These are phyloP conservation scores for Mycosphaerella arachidis DNA, from an alignment of 2,329 filamentous ascomycete genomes.

Conservation along the genomic window DNA sequence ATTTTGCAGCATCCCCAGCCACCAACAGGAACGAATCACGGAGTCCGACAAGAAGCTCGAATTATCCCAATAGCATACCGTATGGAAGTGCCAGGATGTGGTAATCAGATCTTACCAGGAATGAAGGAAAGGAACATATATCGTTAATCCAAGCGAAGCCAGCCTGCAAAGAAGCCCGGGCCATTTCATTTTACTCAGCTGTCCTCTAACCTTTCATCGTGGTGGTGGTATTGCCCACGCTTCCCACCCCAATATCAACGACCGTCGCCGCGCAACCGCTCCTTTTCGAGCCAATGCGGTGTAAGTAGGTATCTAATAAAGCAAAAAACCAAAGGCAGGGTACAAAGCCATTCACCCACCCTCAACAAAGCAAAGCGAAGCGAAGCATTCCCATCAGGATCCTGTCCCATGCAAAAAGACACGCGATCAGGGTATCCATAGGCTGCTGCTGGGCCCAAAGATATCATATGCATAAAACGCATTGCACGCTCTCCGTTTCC, in stretches of 20 bases:
- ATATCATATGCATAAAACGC: conserved; percentile 9
- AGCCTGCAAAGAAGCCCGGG: neutral
- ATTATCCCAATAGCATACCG: neutral
- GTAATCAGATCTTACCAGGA: neutral
- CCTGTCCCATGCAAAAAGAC: conserved; percentile 4
- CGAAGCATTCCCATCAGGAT: neutral
- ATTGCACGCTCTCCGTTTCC: conserved; percentile 4
- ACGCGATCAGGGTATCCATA: conserved; percentile 3
- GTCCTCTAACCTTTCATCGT: neutral
- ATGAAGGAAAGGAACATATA: neutral
- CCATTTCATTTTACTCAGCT: neutral
- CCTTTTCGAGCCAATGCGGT: neutral
- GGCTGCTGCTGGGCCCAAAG: conserved; percentile 2
- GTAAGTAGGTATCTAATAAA: conserved; percentile 8
- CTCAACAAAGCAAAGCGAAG: neutral
- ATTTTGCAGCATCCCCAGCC: neutral
- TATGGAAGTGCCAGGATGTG: neutral
- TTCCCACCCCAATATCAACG: neutral
- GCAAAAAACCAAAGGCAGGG: neutral
- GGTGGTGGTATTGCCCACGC: neutral
- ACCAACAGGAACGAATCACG: neutral
- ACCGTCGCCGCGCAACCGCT: conserved; percentile 1
- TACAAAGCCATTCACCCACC: neutral
- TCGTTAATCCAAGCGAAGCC: neutral
- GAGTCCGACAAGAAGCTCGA: neutral